Percentiles rank a stretch among this genome's conserved stretches.
Conservation (phyloP, 2,329 filamentous ascomycete genomes). For the Aureobasidium namibiae region DNA sequence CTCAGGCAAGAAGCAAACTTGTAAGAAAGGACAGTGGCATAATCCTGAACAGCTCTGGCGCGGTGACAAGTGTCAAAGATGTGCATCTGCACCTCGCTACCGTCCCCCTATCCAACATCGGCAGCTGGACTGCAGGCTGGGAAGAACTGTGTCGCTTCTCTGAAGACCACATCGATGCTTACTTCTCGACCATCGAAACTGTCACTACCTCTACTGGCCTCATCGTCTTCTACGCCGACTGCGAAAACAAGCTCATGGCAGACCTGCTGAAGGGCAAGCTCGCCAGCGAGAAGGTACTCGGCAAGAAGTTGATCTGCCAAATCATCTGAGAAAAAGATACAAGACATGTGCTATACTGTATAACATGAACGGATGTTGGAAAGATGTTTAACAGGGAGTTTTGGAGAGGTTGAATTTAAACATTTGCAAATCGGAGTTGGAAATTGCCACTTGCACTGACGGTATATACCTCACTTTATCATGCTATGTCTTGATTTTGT, state of each 20-base stretch:
- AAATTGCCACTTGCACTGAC: background rate
- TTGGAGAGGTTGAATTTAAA: background rate
- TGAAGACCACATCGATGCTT: background rate
- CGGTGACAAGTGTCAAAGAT: background rate
- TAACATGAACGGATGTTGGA: background rate
- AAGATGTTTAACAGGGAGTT: background rate
- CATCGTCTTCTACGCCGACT: background rate
- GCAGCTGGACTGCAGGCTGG: background rate
- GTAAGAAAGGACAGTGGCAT: background rate
- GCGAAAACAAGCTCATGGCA: background rate
- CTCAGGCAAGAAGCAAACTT: background rate
- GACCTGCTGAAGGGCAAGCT: background rate
- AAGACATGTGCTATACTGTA: background rate
- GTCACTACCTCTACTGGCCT: background rate
- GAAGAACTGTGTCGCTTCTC: background rate
- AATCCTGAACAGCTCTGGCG: background rate
- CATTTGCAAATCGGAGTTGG: background rate
- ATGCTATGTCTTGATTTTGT: background rate
- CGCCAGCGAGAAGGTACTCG: background rate
- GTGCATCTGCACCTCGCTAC: background rate
- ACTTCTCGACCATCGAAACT: background rate
- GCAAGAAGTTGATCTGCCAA: background rate
- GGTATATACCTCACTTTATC: background rate
- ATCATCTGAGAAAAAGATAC: background rate
- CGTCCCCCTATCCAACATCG: background rate